phyloP scores from a whole-genome alignment of 169 alveolate genomes.

The Theileria orientalis region DNA sequence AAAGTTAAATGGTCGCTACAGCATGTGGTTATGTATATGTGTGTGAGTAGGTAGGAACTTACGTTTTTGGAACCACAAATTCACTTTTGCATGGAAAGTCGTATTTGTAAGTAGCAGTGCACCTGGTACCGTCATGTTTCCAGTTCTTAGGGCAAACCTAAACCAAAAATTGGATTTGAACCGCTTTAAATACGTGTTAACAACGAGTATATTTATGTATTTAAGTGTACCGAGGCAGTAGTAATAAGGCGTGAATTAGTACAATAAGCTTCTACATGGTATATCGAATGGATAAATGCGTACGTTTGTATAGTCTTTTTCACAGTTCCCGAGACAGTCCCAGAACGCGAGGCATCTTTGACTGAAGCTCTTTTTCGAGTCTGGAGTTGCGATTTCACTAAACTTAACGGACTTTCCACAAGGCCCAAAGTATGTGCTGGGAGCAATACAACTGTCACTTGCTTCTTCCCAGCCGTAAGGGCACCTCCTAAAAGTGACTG shows the following conservation, averaged over 20 bases:
- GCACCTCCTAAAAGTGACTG: slow-evolving; percentile 37
- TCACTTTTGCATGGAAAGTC: slow-evolving; percentile 25
- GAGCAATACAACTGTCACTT: slow-evolving; percentile 63
- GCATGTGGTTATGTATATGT: no score
- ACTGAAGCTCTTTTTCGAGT: slow-evolving; percentile 57
- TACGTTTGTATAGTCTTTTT: slow-evolving; percentile 59
- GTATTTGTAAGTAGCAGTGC: neutral
- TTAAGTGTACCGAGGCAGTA: no score
- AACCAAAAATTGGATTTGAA: neutral
- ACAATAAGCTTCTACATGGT: no score
- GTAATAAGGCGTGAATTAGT: no score
- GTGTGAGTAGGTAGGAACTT: neutral
- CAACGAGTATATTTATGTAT: no score
- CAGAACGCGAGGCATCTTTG: slow-evolving; percentile 69
- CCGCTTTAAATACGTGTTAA: neutral
- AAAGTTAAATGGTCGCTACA: no score
- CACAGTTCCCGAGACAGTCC: slow-evolving; percentile 70
- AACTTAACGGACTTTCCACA: slow-evolving; percentile 49
- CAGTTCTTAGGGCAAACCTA: slow-evolving; percentile 58
- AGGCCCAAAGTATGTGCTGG: slow-evolving; percentile 67
- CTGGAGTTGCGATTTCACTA: slow-evolving; percentile 23
- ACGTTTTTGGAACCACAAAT: slow-evolving; percentile 30
- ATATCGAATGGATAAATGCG: neutral
- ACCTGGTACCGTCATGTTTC: slow-evolving; percentile 8
- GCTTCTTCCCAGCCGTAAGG: slow-evolving; percentile 69